These are phyloP conservation scores for Daldinia grandis DNA, from an alignment of 495 filamentous ascomycete species.

Conservation along the genomic window DNA sequence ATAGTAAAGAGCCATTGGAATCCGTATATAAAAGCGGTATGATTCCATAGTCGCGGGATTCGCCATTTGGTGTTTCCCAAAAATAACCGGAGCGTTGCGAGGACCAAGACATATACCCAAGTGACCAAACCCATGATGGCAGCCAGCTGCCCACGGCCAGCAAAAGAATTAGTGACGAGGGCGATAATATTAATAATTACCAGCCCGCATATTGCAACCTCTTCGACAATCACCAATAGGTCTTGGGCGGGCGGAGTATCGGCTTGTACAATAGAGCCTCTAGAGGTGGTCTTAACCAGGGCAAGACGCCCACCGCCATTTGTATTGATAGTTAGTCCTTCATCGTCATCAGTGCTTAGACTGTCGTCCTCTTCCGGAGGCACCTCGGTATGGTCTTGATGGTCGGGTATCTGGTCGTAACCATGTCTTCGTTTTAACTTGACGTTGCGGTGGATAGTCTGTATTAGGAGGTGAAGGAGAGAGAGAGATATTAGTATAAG, in stretches of 20 bases:
- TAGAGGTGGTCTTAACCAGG: slow-evolving; percentile 69
- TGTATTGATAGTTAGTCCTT: slow-evolving; percentile 59
- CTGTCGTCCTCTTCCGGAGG: slow-evolving; percentile 55
- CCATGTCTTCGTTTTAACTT: slow-evolving; percentile 54
- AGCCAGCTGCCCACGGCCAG: slow-evolving; percentile 55
- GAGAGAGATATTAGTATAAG: slow-evolving; percentile 75
- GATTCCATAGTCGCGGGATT: slow-evolving; percentile 86
- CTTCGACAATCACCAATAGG: slow-evolving; percentile 73
- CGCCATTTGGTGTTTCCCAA: slow-evolving; percentile 72
- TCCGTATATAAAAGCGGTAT: slow-evolving; percentile 87
- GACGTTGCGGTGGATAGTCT: slow-evolving; percentile 58
- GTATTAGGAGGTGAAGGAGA: slow-evolving; percentile 67
- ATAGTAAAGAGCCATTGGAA: slow-evolving; percentile 81
- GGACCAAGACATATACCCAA: slow-evolving; percentile 83
- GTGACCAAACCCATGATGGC: slow-evolving; percentile 70
- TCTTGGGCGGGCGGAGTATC: slow-evolving; percentile 80
- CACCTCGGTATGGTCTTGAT: slow-evolving; percentile 56
- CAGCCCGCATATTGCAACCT: slow-evolving; percentile 74
- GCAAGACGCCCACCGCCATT: slow-evolving; percentile 57
- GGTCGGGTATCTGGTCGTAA: slow-evolving; percentile 60
- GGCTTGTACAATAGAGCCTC: slow-evolving; percentile 73
- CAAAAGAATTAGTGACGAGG: slow-evolving; percentile 55
- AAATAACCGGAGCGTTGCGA: slow-evolving; percentile 76
- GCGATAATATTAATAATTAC: slow-evolving; percentile 71
- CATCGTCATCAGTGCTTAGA: slow-evolving; percentile 70